These are phyloP conservation scores for Lodderomyces orthopsilosis DNA, from an alignment of 1,139 yeast genomes.

Conservation along the genomic window DNA sequence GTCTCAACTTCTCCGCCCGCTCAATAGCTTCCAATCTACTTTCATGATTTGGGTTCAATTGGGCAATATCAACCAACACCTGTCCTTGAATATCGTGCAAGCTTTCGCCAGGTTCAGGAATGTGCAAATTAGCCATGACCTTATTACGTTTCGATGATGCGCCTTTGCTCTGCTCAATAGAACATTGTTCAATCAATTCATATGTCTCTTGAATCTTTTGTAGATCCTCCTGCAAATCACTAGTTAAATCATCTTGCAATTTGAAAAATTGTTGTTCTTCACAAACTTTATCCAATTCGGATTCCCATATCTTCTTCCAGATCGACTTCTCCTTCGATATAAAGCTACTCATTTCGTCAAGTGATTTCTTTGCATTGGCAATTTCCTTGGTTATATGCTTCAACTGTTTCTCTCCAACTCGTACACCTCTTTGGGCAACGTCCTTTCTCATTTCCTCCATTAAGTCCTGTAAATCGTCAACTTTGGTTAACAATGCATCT, in stretches of 20 bases:
- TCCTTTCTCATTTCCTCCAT: constrained; percentile 89
- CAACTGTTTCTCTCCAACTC: constrained; percentile 74
- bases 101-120: constrained; percentile 68
- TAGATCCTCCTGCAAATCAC: constrained; percentile 78
- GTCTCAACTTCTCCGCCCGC: constrained; percentile 79
- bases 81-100: constrained; percentile 73
- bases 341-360: constrained; percentile 57
- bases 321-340: constrained; percentile 70
- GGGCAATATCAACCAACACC: constrained; percentile 72
- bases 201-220: constrained; percentile 79
- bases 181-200: constrained; percentile 75
- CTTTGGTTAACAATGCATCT: constrained; percentile 68
- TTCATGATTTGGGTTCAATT: constrained; percentile 81
- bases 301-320: constrained; percentile 93
- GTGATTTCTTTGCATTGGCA: constrained; percentile 49
- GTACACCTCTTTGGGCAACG: constrained; percentile 88
- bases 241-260: constrained; percentile 81
- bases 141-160: constrained; percentile 27
- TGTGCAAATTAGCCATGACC: constrained; percentile 37
- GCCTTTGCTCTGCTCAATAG: constrained; percentile 63
- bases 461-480: constrained; percentile 88
- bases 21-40: constrained; percentile 82
- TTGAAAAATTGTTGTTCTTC: constrained; percentile 93
- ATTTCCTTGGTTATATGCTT: constrained; percentile 67
- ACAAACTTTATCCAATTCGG: constrained; percentile 83